These are phyloP conservation scores for Aspergillus transmontanensis DNA, from an alignment of 2,329 filamentous ascomycete genomes.

Conservation along the genomic window DNA sequence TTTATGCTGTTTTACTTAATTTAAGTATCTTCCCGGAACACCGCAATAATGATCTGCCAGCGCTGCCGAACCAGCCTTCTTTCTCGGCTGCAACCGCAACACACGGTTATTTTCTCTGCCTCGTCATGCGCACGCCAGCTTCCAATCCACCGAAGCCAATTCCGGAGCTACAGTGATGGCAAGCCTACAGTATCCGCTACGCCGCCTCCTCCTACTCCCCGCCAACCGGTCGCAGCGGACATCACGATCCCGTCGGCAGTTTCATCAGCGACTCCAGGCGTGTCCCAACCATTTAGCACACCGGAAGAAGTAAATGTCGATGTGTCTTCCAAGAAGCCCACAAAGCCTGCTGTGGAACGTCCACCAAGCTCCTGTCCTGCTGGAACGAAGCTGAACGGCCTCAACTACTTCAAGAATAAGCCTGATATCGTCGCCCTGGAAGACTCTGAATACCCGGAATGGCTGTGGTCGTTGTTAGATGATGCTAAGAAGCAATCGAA, in stretches of 20 bases:
- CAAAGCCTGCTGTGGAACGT: slow-evolving; percentile 31
- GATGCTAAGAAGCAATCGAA: slow-evolving; percentile 36
- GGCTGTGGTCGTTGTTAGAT: slow-evolving; percentile 50
- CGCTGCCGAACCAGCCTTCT: slow-evolving; percentile 44
- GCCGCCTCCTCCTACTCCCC: slow-evolving; percentile 35
- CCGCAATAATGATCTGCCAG: slow-evolving; percentile 42
- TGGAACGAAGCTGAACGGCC: slow-evolving; percentile 43
- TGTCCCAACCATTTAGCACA: slow-evolving; percentile 46
- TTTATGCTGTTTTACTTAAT: background rate
- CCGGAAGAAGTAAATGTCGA: slow-evolving; percentile 34
- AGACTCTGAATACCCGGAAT: slow-evolving; percentile 52
- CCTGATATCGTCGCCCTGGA: slow-evolving; percentile 48
- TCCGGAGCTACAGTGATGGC: slow-evolving; percentile 37
- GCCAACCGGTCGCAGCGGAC: slow-evolving; percentile 34
- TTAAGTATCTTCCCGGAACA: background rate
- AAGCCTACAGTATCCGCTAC: slow-evolving; percentile 31
- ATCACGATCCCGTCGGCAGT: slow-evolving; percentile 39
- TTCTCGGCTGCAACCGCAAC: slow-evolving; percentile 39
- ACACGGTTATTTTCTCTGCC: slow-evolving; percentile 28
- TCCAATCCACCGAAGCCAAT: slow-evolving; percentile 32
- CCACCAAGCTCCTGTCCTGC: slow-evolving; percentile 42
- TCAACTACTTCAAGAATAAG: slow-evolving; percentile 53
- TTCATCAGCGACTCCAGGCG: slow-evolving; percentile 42
- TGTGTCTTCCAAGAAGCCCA: slow-evolving; percentile 28
- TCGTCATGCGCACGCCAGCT: slow-evolving; percentile 33